phyloP scores from a whole-genome alignment of 352 stramenopile genomes.

The Globisporangium echinulatum region DNA sequence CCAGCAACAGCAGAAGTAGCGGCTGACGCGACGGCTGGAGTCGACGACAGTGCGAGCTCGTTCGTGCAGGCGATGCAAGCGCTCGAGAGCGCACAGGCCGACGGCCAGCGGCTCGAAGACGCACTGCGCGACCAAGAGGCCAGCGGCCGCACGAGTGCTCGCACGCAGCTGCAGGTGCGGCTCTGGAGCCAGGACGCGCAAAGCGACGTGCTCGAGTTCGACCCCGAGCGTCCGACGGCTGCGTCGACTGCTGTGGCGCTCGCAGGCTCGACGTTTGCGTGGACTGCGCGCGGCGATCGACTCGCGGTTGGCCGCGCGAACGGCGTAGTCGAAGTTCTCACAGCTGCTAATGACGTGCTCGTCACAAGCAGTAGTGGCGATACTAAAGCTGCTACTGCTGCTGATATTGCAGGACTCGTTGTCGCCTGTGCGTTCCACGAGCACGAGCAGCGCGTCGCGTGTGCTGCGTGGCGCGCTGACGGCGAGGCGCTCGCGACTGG shows the following conservation, averaged over 20 bases:
- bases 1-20: neutral
- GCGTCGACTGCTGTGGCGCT: constrained; percentile 18
- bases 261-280: constrained; percentile 22
- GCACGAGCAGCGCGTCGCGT: constrained; percentile 37
- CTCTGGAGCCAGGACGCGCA: constrained; percentile 46
- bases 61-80: constrained; percentile 46
- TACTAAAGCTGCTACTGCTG: neutral
- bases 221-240: constrained; percentile 21
- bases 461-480: constrained; percentile 30
- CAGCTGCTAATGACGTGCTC: neutral
- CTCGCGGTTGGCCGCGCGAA: constrained; percentile 35
- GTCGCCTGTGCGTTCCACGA: constrained; percentile 29
- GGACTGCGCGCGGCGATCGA: constrained; percentile 15
- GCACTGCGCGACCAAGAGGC: constrained; percentile 28
- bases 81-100: constrained; percentile 39
- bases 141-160: too few species aligned
- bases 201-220: constrained; percentile 29
- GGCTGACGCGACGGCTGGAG: neutral
- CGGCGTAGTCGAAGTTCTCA: constrained; percentile 40
- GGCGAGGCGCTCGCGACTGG: constrained; percentile 35
- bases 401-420: constrained; percentile 1
- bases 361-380: neutral
- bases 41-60: neutral
- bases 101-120: constrained; percentile 43
- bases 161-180: constrained; percentile 1